A percentile compares a stretch with the other conserved stretches of the same genome.
Evolutionary conservation across 2,329 filamentous ascomycete genomes (phyloP).

Genomic region (Penicillium paneum): DNA sequence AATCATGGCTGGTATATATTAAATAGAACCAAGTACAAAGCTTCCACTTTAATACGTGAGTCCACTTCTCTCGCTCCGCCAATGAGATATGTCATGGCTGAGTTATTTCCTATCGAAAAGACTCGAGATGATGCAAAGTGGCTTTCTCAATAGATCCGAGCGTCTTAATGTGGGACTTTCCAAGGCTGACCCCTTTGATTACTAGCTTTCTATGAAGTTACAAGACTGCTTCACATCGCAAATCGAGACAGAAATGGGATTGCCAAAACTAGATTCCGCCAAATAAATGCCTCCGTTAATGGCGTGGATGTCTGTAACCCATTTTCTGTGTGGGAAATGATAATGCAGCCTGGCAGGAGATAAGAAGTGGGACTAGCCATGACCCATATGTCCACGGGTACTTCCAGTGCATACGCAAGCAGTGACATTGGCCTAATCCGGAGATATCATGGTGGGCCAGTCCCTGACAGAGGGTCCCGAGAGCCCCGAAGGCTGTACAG

Average conservation of each 20-base stretch:
- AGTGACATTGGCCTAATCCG: not conserved
- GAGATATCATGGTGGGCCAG: slow-evolving; percentile 3
- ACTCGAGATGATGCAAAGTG: slow-evolving; percentile 10
- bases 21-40: not conserved
- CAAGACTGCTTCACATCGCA: not conserved
- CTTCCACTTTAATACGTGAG: not conserved
- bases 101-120: not conserved
- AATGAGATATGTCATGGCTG: not conserved
- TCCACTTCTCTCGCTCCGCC: slow-evolving; percentile 1
- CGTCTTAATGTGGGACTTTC: slow-evolving; percentile 9
- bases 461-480: slow-evolving; percentile 21
- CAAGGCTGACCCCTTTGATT: not conserved
- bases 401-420: not conserved
- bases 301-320: not conserved
- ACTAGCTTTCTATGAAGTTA: not conserved
- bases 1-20: not conserved
- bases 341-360: not conserved
- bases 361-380: not conserved
- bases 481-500: slow-evolving; percentile 38
- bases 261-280: not conserved
- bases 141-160: slow-evolving; percentile 10
- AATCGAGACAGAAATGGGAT: not conserved
- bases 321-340: not conserved
- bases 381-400: not conserved
- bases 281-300: not conserved